A percentile compares a stretch with the other conserved stretches of the same genome.
These are phyloP conservation scores for Pseudogymnoascus sp. DNA, from an alignment of 2,329 filamentous ascomycete genomes.

Conservation along the genomic window DNA sequence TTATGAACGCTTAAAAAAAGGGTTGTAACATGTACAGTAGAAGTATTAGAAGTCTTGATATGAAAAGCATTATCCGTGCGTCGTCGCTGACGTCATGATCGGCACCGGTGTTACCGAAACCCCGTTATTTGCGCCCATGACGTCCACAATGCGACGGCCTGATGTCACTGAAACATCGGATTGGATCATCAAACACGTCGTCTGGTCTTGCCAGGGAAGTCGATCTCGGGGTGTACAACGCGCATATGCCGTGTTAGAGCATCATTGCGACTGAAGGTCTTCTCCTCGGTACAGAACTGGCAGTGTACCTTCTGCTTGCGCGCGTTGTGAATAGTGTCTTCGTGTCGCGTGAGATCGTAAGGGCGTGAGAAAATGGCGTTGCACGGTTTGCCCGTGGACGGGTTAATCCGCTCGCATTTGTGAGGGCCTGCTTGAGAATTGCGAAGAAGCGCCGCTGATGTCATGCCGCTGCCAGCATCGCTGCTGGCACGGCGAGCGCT, in stretches of 20 bases:
- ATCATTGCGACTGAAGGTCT: constrained; percentile 93
- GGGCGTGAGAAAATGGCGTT: constrained; percentile 90
- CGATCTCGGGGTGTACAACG: constrained; percentile 85
- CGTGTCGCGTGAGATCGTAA: constrained; percentile 92
- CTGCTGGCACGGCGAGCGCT: constrained; percentile 14
- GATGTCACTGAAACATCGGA: constrained; percentile 9
- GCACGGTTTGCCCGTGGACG: constrained; percentile 90
- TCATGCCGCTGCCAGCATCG: constrained; percentile 34
- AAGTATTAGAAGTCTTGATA: background rate
- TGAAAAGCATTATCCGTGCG: background rate
- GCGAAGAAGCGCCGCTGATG: constrained; percentile 51
- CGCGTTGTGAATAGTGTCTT: constrained; percentile 94
- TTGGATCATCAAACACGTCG: constrained; percentile 23
- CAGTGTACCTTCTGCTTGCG: constrained; percentile 93
- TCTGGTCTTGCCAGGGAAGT: constrained; percentile 63
- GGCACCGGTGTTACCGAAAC: background rate
- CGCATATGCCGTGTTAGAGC: constrained; percentile 90
- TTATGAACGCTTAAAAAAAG: constrained; percentile 6
- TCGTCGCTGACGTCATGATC: constrained; percentile 6
- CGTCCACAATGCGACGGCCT: background rate
- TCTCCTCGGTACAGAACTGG: constrained; percentile 88
- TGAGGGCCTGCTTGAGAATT: constrained; percentile 92
- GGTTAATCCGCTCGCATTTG: constrained; percentile 87
- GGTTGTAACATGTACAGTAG: background rate
- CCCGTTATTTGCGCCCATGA: constrained; percentile 1